These are phyloP conservation scores for Salinomyces thailandicus DNA, from an alignment of 2,329 filamentous ascomycete species.

Conservation along the genomic window DNA sequence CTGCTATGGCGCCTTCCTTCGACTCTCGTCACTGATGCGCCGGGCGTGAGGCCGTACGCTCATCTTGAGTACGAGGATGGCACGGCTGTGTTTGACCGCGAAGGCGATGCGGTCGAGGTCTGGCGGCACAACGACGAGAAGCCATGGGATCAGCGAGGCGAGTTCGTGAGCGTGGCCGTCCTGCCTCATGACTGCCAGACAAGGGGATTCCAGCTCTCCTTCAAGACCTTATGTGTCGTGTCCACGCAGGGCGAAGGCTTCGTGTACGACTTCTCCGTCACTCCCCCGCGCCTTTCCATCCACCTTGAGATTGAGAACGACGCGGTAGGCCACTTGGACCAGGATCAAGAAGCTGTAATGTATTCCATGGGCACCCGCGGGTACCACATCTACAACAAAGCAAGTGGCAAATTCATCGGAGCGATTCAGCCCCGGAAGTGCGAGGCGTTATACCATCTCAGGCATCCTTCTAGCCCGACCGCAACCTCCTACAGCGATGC, in stretches of 20 bases:
- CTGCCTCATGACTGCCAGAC: constrained; percentile 35
- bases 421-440: constrained; percentile 28
- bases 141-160: constrained; percentile 21
- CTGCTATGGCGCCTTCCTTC: constrained; percentile 28
- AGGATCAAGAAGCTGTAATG: constrained; percentile 32
- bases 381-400: constrained; percentile 35
- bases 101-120: constrained; percentile 36
- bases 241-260: constrained; percentile 35
- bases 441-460: constrained; percentile 28
- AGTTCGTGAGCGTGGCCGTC: constrained; percentile 32
- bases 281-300: constrained; percentile 26
- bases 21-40: constrained; percentile 5
- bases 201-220: constrained; percentile 37
- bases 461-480: constrained; percentile 13
- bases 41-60: constrained; percentile 33
- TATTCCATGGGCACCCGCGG: constrained; percentile 35
- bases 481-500: not conserved
- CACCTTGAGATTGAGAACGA: constrained; percentile 31
- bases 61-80: constrained; percentile 41
- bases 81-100: constrained; percentile 36
- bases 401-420: constrained; percentile 30
- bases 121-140: constrained; percentile 33
- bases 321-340: constrained; percentile 37
- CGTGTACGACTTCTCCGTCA: constrained; percentile 33
- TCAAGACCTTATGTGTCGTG: constrained; percentile 36